Conservation (phyloP, 2,329 filamentous ascomycete species). For the Aspergillus uvarum region DNA sequence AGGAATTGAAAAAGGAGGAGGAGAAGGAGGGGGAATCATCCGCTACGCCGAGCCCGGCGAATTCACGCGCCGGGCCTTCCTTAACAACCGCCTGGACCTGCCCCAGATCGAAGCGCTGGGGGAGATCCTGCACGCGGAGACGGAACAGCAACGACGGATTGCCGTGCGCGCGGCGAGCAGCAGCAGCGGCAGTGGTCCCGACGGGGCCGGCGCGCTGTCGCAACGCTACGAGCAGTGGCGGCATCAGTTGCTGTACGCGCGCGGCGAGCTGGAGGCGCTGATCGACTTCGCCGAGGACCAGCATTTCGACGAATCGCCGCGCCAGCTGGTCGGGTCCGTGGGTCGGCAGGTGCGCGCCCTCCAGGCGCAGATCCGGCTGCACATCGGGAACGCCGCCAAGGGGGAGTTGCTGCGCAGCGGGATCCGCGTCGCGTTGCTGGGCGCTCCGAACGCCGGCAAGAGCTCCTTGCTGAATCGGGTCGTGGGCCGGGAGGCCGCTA, state of each 20-base stretch:
- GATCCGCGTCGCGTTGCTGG: constrained; percentile 81
- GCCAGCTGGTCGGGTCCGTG: constrained; percentile 69
- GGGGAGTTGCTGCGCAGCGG: constrained; percentile 82
- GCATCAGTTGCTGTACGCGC: constrained; percentile 69
- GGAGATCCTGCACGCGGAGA: constrained; percentile 65
- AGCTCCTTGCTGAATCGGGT: constrained; percentile 89
- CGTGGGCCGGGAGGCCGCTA: constrained; percentile 88
- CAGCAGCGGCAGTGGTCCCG: background rate
- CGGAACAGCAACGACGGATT: constrained; percentile 86
- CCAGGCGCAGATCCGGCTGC: constrained; percentile 61
- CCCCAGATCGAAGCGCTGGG: constrained; percentile 73
- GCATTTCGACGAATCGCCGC: constrained; percentile 86
- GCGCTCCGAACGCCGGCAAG: constrained; percentile 92
- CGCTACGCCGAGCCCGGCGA: constrained; percentile 93
- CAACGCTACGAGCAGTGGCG: constrained; percentile 82
- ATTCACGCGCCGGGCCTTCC: constrained; percentile 89
- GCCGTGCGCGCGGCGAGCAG: constrained; percentile 73
- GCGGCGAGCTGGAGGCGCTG: constrained; percentile 88
- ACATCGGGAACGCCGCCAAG: constrained; percentile 74
- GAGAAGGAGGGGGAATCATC: constrained; percentile 43
- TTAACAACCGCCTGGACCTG: constrained; percentile 80
- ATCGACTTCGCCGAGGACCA: constrained; percentile 98
- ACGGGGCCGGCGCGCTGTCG: constrained; percentile 60
- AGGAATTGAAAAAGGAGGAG: too few relatives aligned
- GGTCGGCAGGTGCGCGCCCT: constrained; percentile 63